Base-by-base conservation (phyloP, 2,329 filamentous ascomycete species). In the Sclerotinia nivalis region DNA sequence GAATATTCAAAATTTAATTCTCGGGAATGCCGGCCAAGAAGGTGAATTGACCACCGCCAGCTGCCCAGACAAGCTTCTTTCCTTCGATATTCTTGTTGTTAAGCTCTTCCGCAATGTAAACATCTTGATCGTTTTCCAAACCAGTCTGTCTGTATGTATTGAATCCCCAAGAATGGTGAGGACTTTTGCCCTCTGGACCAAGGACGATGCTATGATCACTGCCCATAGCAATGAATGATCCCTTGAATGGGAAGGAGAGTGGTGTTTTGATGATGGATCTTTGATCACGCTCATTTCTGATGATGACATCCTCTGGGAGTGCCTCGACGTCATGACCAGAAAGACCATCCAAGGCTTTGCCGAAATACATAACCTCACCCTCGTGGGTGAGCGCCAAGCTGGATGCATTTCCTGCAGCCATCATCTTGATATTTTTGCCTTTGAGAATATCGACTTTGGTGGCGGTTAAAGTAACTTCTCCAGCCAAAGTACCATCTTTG, bases 31-130 rank as follows among this genome's bases (percentile, higher is more conserved):
- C 84, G 13, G 85, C 83, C 25, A 92, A 76, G 34, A 92, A 81
- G 1, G 88, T 90, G 79, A 88, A 97, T 78, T 97, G 93, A 4
- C 93, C 93, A 74, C 94, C 94, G 25, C 90, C 91, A 59, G 91
- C 92, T 25, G 92, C 92, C 81, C 86, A 92, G 52, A 88, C 85
- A 61, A 97, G 84, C 79, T 89, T 88, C 81, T 90, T 89, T 59
- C 88, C 92, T 47, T 89, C 86, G 43, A 96, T 87, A 52, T 93
- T 93, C 20, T 89, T 91, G 82, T 97, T 97, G 76, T 96, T 91
- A 69, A 97, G 91, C 62, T 90, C 77, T 0, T 91, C 95, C 0
- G 94, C 92, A 31, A 87, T 84, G 74, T 90, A 86, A 37, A 97
- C 86, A 75, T 97, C 93, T 65, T 96, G 92, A 25, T 88, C 88